phyloP scores from a whole-genome alignment of 805 yeast species.

The Candida fluviatilis region DNA sequence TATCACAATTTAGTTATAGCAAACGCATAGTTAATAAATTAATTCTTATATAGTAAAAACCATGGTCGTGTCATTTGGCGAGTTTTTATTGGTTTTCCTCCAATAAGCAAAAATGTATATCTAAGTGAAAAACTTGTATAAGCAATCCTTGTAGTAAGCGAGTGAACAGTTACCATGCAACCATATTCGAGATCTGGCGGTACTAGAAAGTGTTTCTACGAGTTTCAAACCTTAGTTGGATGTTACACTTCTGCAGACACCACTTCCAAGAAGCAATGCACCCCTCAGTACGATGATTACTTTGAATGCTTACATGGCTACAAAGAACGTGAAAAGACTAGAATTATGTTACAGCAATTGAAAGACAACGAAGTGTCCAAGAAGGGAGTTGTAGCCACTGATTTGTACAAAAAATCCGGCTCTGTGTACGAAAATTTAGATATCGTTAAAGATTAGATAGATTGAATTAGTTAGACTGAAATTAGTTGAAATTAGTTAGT shows the following conservation, averaged over 20 bases:
- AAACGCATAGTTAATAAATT: neutral
- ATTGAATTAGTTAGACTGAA: neutral
- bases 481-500: neutral
- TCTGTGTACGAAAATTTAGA: conserved; percentile 41
- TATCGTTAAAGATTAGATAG: conserved; percentile 22
- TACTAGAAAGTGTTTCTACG: conserved; percentile 45
- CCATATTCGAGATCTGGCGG: conserved; percentile 47
- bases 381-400: conserved; percentile 39
- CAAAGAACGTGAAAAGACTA: conserved; percentile 42
- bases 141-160: conserved; percentile 1
- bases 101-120: conserved; percentile 4
- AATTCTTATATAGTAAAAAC: neutral
- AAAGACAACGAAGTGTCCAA: conserved; percentile 39
- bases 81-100: conserved; percentile 1
- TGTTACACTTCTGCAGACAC: conserved; percentile 45
- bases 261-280: conserved; percentile 36
- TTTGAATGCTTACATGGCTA: conserved; percentile 44
- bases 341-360: conserved; percentile 43
- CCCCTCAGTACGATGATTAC: conserved; percentile 43
- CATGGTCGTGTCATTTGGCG: neutral
- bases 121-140: neutral
- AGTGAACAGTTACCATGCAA: conserved; percentile 27
- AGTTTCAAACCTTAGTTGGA: conserved; percentile 41
- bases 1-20: neutral
- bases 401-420: conserved; percentile 39